These are phyloP conservation scores for Clonostachys rhizophaga DNA, from an alignment of 2,329 filamentous ascomycete species.

Conservation along the genomic window DNA sequence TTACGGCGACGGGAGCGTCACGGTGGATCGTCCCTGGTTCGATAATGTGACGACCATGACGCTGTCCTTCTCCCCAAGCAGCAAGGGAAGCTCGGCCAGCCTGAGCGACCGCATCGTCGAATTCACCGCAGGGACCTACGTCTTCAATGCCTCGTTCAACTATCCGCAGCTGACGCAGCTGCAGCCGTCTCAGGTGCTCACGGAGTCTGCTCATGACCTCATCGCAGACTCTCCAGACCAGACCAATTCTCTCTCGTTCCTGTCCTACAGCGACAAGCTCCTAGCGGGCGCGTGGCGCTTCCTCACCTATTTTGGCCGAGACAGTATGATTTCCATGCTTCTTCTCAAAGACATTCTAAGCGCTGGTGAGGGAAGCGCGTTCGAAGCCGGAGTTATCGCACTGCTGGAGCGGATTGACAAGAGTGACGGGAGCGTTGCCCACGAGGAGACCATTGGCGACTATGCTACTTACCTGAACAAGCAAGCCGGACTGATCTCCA, in stretches of 20 bases:
- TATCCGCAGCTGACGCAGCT: constrained; percentile 58
- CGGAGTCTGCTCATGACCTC: constrained; percentile 34
- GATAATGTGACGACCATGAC: constrained; percentile 55
- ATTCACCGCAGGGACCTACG: constrained; percentile 50
- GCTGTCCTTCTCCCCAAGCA: constrained; percentile 37
- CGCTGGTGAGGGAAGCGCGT: constrained; percentile 44
- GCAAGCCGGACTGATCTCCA: constrained; percentile 45
- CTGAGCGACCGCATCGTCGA: constrained; percentile 34
- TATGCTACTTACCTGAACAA: constrained; percentile 57
- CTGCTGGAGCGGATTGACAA: constrained; percentile 57
- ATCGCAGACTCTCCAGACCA: constrained; percentile 38
- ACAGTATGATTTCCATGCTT: constrained; percentile 57
- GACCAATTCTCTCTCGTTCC: constrained; percentile 51
- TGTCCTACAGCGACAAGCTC: constrained; percentile 60
- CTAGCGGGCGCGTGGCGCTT: constrained; percentile 63
- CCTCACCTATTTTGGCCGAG: constrained; percentile 62
- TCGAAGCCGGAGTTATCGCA: constrained; percentile 57
- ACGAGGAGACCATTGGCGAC: constrained; percentile 63
- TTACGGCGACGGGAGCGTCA: constrained; percentile 33
- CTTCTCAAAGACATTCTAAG: constrained; percentile 55
- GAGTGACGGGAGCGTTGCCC: constrained; percentile 55
- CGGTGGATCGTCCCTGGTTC: constrained; percentile 52
- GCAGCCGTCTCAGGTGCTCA: constrained; percentile 42
- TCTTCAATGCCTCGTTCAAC: constrained; percentile 54
- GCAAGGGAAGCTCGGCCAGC: constrained; percentile 18